Conservation (phyloP, 371 early-diverging fungal genomes). For the Lichtheimia corymbifera region DNA sequence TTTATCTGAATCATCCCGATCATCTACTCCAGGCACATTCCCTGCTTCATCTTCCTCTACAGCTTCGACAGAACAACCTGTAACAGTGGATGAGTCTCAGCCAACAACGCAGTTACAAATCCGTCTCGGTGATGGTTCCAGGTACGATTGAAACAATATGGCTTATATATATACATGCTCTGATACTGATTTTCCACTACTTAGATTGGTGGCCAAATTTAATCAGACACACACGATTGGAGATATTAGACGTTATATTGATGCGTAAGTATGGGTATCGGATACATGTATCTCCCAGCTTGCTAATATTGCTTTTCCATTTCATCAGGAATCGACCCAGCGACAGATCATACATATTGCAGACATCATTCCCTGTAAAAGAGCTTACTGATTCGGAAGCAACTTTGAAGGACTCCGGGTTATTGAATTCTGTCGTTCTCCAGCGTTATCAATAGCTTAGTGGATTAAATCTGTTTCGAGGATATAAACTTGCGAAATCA, state of each 20-base stretch:
- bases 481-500: too few species aligned
- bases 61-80: slow-evolving; percentile 22
- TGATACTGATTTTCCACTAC: neutral
- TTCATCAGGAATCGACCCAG: slow-evolving; percentile 49
- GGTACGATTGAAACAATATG: slow-evolving; percentile 22
- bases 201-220: slow-evolving; percentile 79
- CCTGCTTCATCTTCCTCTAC: slow-evolving; percentile 30
- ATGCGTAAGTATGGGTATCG: slow-evolving; percentile 44
- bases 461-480: too few species aligned
- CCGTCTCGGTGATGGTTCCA: slow-evolving; percentile 88
- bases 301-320: neutral
- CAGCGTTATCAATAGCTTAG: slow-evolving; percentile 64
- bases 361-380: slow-evolving; percentile 84
- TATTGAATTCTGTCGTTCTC: slow-evolving; percentile 85
- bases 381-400: slow-evolving; percentile 64
- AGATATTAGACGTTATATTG: slow-evolving; percentile 77
- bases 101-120: slow-evolving; percentile 90
- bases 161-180: neutral
- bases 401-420: slow-evolving; percentile 79
- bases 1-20: slow-evolving; percentile 30
- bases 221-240: slow-evolving; percentile 91
- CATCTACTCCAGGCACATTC: slow-evolving; percentile 34
- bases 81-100: slow-evolving; percentile 65
- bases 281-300: neutral
- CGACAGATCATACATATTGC: slow-evolving; percentile 70